Base-by-base conservation (phyloP, 805 yeast species). In the Nakazawaea ishiwadae region DNA sequence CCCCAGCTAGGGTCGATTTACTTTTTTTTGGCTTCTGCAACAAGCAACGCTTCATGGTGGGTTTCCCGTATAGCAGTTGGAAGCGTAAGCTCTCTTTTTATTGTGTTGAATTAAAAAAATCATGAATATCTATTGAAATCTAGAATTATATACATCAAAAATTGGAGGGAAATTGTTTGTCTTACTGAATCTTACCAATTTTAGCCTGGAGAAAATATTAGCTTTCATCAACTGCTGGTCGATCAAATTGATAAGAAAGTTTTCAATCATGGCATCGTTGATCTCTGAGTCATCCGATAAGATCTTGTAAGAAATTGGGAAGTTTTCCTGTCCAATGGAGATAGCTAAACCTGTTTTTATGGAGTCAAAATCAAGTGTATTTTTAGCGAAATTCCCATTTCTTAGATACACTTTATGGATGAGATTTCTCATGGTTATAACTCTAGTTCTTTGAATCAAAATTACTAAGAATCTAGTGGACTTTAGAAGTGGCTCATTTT, bases 211-310 rank as follows among this genome's bases (percentile, higher is more conserved):
- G 27, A 68, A 60, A 0, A 76, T 51, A 44, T 77, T 78, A 0
- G 80, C 84, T 46, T 69, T 74, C 27, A 79, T 49, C 14, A 77
- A 52, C 42, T 72, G 75, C 43, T 73, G 75, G 46, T 75, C 81
- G 31, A 75, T 69, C n/a, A 79, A 50, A 2, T 75, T 58, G 11
- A 73, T 61, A 35, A 77, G 54, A 6, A 78, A 49, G 39, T 75
- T 77, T 45, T 78, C 83, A 9, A 70, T 65, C 29, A 70, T 59
- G 11, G 51, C 37, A 44, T 73, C 77, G 31, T 66, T 61, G n/a
- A 60, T 40, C 2, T 44, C 23, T 2, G 45, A 50, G 4, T 38
- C 29, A 12, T 18, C 26, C 6, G 14, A 21, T 11, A 71, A 71
- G 63, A 8, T 58, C 49, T 20, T 26, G 32, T 31, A 35, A 16